Evolutionary conservation across 2,329 filamentous ascomycete genomes (phyloP), one percentile per base, ranked within the genome.

Genomic region (Neonectria sp.): DNA sequence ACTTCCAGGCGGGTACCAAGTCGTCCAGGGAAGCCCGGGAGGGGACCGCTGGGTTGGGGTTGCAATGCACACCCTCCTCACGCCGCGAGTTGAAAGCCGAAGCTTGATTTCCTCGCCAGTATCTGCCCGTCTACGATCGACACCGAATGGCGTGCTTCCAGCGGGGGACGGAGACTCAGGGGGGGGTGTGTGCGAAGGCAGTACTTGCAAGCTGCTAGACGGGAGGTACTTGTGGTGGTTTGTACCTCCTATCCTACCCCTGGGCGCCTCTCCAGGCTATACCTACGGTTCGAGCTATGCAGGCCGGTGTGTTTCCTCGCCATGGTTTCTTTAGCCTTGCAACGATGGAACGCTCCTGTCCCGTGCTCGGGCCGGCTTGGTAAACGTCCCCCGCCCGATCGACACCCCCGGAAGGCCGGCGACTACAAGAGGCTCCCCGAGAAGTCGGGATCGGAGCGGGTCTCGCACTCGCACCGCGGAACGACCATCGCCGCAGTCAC

Each of bases 1-100:
- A n/a, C 43, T 49, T 21, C 45, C 21, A 35, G 13, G 25, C 37
- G 37, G 55, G 29, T n/a, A 49, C 29, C 3, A 57, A 46, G 43
- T 35, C 25, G 48, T 21, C 35, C n/a, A 43, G 63, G 59, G 45
- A 56, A 67, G 24, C 24, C 55, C 45, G 52, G 60, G 65, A 64
- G 51, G 53, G 62, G 68, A 35, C 58, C 62, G 63, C 49, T 74
- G 72, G 72, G 72, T 74, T 74, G 72, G 71, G 72, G 72, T 75
- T 73, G 53, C 72, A 70, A 63, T 21, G 60, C 52, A 51, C 52
- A 48, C 60, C 45, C 27, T 40, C 37, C 37, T 8, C 37, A 21
- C 17, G 51, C 51, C 31, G 45, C 25, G 43, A 43, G 46, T 51
- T 29, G 59, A 60, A 56, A 29, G 7, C 29, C 40, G 25, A 35